A percentile compares a stretch with the other conserved stretches of the same genome.
phyloP scores from a whole-genome alignment of 2,329 filamentous ascomycete species.

The Chaetomiaceae sp. region DNA sequence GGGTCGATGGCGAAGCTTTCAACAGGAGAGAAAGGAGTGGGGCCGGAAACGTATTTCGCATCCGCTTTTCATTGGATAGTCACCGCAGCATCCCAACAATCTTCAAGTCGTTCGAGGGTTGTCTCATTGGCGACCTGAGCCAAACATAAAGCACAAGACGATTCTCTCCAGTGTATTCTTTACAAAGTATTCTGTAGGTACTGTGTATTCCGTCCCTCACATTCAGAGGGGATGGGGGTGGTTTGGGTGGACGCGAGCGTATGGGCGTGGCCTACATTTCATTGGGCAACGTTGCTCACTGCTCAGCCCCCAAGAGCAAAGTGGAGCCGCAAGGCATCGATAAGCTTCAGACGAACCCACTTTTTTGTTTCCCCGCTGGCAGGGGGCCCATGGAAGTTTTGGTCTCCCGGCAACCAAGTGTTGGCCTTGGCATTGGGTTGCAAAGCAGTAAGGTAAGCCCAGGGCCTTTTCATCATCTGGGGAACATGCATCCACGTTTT shows the following conservation, averaged over 20 bases:
- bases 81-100: too few species aligned
- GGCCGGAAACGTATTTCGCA: background rate
- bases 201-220: too few species aligned
- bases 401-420: slow-evolving; percentile 20
- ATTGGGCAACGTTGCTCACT: too few species aligned
- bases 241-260: too few species aligned
- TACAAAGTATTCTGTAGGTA: too few species aligned
- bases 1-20: background rate
- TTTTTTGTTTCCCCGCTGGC: background rate
- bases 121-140: too few species aligned
- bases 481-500: background rate
- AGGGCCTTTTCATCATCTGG: slow-evolving; percentile 1
- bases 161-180: too few species aligned
- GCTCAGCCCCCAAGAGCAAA: background rate
- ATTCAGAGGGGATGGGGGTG: too few species aligned
- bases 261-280: too few species aligned
- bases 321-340: background rate
- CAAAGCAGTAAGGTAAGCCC: too few species aligned
- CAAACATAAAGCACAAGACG: too few species aligned
- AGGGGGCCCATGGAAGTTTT: slow-evolving; percentile 10
- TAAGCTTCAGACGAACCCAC: background rate
- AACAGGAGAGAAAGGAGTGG: background rate
- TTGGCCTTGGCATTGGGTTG: slow-evolving; percentile 11
- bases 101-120: too few species aligned
- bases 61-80: background rate